phyloP scores from a whole-genome alignment of 2,329 filamentous ascomycete genomes.

The Fusarium mexicanum region DNA sequence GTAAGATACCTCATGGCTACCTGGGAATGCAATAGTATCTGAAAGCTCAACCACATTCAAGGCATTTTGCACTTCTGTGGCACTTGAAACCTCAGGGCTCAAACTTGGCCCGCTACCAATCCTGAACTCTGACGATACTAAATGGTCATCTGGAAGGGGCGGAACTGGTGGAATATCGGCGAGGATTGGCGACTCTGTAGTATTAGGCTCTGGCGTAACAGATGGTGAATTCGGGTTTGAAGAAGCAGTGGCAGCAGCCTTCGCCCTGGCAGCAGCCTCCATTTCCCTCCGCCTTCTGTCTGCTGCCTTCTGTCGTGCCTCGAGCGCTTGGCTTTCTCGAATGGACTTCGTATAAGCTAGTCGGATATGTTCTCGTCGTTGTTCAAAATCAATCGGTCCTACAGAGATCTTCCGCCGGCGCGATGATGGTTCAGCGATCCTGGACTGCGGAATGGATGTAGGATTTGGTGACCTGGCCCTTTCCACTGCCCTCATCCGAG shows the following conservation, averaged over 20 bases:
- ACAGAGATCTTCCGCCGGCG: conserved; percentile 67
- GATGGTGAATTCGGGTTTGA: conserved; percentile 26
- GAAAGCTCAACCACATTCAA: conserved; percentile 23
- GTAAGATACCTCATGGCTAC: conserved; percentile 14
- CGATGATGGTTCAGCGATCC: conserved; percentile 50
- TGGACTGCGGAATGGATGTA: conserved; percentile 43
- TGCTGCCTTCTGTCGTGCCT: conserved; percentile 62
- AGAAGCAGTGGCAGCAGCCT: conserved; percentile 46
- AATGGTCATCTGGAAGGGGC: conserved; percentile 27
- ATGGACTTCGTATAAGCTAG: conserved; percentile 88
- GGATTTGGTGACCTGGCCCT: conserved; percentile 59
- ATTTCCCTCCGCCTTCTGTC: conserved; percentile 62
- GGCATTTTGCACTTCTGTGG: conserved; percentile 25
- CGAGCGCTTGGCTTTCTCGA: conserved; percentile 73
- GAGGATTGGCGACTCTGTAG: conserved; percentile 11
- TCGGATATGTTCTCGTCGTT: conserved; percentile 82
- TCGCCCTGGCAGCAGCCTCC: conserved; percentile 56
- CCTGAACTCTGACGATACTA: neutral
- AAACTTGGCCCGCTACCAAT: neutral
- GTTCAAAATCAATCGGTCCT: conserved; percentile 85
- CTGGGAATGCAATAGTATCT: conserved; percentile 5
- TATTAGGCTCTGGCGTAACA: conserved; percentile 28
- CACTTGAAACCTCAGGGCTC: neutral
- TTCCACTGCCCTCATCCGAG: conserved; percentile 72
- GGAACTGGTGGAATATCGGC: conserved; percentile 39